Conservation (phyloP, 768 basidiomycete genomes). For the Lepiota subincarnata region DNA sequence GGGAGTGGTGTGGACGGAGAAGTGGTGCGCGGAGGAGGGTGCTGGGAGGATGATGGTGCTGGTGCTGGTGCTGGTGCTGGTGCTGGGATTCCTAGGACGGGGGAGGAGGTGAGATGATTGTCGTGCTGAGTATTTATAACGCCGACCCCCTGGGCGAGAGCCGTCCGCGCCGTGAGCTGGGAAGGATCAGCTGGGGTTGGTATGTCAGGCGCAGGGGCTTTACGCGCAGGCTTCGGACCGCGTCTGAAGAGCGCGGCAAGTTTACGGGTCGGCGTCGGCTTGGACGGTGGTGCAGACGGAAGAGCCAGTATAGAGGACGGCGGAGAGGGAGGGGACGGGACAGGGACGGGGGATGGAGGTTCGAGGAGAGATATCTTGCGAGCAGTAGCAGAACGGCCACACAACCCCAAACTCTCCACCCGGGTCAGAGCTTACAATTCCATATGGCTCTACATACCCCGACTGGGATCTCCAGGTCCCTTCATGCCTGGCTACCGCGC, state of each 20-base stretch:
- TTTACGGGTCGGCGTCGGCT: constrained; percentile 3
- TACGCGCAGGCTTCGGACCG: background rate
- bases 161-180: constrained; percentile 1
- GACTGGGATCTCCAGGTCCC: background rate
- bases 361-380: background rate
- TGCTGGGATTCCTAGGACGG: background rate
- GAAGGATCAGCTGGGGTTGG: background rate
- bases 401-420: constrained; percentile 4
- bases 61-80: too few relatives aligned
- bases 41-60: background rate
- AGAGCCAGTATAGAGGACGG: constrained; percentile 5
- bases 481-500: too few relatives aligned
- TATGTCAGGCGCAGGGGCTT: background rate
- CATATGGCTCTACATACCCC: background rate
- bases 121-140: constrained; percentile 6
- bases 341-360: background rate
- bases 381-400: background rate
- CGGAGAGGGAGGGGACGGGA: background rate
- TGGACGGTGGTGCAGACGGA: background rate
- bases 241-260: constrained; percentile 4
- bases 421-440: background rate
- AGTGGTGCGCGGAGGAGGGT: background rate
- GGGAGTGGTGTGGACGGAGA: background rate
- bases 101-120: background rate
- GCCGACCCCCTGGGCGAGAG: constrained; percentile 3